A percentile compares a stretch with the other conserved stretches of the same genome.
Evolutionary conservation across 345 rosid species (phyloP).

Genomic region (Populus pruinosa): DNA sequence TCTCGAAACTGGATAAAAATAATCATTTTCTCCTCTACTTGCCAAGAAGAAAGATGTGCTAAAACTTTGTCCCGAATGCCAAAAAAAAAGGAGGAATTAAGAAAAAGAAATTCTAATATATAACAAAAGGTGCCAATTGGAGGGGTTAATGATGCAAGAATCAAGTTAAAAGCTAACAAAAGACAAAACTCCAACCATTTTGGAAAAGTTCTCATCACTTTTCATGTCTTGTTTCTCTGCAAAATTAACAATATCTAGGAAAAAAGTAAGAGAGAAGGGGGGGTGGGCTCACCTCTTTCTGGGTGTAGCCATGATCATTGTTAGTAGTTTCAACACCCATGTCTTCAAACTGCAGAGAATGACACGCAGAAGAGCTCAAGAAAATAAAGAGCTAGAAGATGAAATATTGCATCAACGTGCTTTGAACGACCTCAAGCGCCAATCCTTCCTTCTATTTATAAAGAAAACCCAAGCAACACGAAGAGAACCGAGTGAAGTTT

Average conservation of each 20-base stretch:
- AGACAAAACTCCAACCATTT: conserved; percentile 14
- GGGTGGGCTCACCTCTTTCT: conserved; percentile 23
- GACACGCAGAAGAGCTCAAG: not conserved
- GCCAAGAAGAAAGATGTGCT: too few relatives aligned
- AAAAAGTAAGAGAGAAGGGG: not conserved
- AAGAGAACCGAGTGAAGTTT: not conserved
- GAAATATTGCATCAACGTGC: too few relatives aligned
- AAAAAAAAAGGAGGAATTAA: too few relatives aligned
- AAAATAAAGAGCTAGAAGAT: too few relatives aligned
- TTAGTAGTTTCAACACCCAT: conserved; percentile 41
- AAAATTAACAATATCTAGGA: not conserved
- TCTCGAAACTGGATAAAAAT: too few relatives aligned
- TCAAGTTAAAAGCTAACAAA: not conserved
- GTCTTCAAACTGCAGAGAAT: not conserved
- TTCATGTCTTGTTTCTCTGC: not conserved
- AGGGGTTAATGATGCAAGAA: too few relatives aligned
- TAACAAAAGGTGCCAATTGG: too few relatives aligned
- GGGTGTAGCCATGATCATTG: conserved; percentile 8
- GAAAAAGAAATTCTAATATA: too few relatives aligned
- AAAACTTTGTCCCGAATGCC: too few relatives aligned
- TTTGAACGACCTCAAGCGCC: too few relatives aligned
- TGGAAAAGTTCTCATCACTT: not conserved
- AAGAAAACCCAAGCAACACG: not conserved
- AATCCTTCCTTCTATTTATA: not conserved
- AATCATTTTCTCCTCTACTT: too few relatives aligned